phyloP scores from a whole-genome alignment of 352 stramenopile species.

The Pseudoperonospora humuli region DNA sequence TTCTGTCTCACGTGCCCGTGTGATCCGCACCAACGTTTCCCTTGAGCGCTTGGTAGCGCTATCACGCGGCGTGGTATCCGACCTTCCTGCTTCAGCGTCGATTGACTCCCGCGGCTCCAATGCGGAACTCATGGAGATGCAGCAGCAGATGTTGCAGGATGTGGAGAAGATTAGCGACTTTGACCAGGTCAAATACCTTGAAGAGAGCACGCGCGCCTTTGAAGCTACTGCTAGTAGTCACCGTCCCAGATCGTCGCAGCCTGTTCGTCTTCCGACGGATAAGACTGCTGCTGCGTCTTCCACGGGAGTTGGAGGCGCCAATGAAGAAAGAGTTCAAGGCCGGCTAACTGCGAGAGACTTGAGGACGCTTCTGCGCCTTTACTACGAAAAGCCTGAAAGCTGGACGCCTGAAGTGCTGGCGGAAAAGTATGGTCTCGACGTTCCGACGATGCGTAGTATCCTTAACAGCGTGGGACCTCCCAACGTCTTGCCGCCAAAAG shows the following conservation, averaged over 20 bases:
- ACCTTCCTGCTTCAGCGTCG: no score
- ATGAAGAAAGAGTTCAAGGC: slow-evolving; percentile 31
- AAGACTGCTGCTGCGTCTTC: slow-evolving; percentile 42
- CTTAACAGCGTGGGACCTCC: slow-evolving; percentile 36
- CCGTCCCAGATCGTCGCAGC: slow-evolving; percentile 32
- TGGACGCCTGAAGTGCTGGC: slow-evolving; percentile 45
- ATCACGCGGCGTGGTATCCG: slow-evolving; percentile 9
- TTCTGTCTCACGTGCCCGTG: slow-evolving; percentile 9
- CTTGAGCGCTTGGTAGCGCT: slow-evolving; percentile 26
- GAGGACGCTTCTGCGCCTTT: slow-evolving; percentile 46
- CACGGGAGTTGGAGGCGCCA: slow-evolving; percentile 23
- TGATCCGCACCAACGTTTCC: slow-evolving; percentile 38
- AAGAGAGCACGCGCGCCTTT: slow-evolving; percentile 47
- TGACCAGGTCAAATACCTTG: slow-evolving; percentile 42
- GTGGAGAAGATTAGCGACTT: slow-evolving; percentile 49
- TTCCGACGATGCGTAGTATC: slow-evolving; percentile 28
- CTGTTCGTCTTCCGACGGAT: slow-evolving; percentile 40
- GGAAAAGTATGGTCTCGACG: slow-evolving; percentile 39
- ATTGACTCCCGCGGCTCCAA: slow-evolving; percentile 14
- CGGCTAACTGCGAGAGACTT: slow-evolving; percentile 50
- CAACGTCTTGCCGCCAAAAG: slow-evolving; percentile 47
- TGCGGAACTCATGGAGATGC: slow-evolving; percentile 52
- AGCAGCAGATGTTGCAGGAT: slow-evolving; percentile 35
- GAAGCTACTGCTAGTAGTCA: slow-evolving; percentile 58
- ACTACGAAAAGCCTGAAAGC: slow-evolving; percentile 49